Conservation (phyloP, 805 yeast genomes). For the Isabelozyma gotoi region DNA sequence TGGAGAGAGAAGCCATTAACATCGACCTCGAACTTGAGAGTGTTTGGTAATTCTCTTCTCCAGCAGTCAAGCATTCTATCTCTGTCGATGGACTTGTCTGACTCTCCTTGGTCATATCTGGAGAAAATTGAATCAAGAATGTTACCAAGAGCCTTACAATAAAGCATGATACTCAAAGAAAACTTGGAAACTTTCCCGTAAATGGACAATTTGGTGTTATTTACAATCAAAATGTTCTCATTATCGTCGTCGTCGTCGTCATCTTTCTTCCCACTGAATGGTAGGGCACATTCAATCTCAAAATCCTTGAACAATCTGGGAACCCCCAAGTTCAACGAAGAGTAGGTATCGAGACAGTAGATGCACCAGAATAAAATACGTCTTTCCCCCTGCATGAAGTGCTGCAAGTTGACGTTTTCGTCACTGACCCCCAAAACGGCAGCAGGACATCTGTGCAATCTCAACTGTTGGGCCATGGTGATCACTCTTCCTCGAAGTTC, state of each 20-base stretch:
- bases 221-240: constrained; percentile 58
- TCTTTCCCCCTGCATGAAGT: constrained; percentile 77
- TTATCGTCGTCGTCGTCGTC: constrained; percentile 40
- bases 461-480: constrained; percentile 81
- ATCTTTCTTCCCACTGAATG: constrained; percentile 52
- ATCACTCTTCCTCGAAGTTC: constrained; percentile 72
- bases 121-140: constrained; percentile 71
- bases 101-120: constrained; percentile 44
- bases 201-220: constrained; percentile 56
- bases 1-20: constrained; percentile 50
- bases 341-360: constrained; percentile 72
- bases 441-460: constrained; percentile 84
- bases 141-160: constrained; percentile 69
- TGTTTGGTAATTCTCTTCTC: constrained; percentile 67
- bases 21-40: constrained; percentile 63
- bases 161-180: constrained; percentile 65
- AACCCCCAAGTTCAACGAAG: constrained; percentile 76
- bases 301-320: constrained; percentile 78
- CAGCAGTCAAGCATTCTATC: constrained; percentile 79
- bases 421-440: constrained; percentile 69
- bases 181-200: constrained; percentile 69
- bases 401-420: constrained; percentile 41
- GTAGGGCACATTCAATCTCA: constrained; percentile 85
- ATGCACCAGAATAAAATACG: constrained; percentile 83
- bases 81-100: constrained; percentile 23